Evolutionary conservation across 345 rosid species (phyloP), one percentile per base, ranked within the genome.

Genomic region (Eucalyptus tenuipes): DNA sequence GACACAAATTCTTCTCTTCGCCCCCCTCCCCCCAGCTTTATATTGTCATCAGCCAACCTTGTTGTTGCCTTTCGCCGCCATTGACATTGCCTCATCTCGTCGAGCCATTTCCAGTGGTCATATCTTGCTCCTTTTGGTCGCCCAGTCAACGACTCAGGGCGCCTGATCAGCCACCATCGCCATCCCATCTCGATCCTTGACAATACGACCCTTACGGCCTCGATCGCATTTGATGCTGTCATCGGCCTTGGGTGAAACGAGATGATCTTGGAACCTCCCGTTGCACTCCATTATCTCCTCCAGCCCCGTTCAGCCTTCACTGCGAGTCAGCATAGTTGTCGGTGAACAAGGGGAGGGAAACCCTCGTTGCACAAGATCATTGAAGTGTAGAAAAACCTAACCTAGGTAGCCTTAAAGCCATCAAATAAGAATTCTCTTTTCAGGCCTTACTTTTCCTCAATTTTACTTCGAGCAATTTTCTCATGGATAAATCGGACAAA

Each of bases 41-140:
- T 13, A 27, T 59, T 12, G 31, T 59, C n/a, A 59, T 59, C 31
- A 14, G 14, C 37, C 18, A 7, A 64, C 18, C 10, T 2, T n/a
- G 75, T 7, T 0, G 0, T n/a, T 29, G 75, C 37, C 75, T 64
- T 14, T 31, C 1, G 37, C 75, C 5, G 5, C 33, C 18, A 5
- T 64, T 64, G 75, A n/a, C 75, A 13, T 64, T 14, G 75, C 75
- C 75, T 64, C 37, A 7, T 14, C 2, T 64, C 10, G 37, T 64
- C 75, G 18, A 0, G 75, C 37, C 75, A 64, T 64, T 37, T n/a
- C 75, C 4, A 64, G 10, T 64, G 31, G 37, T 59, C 15, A 27
- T 27, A 27, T 59, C 31, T 3, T 27, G 68, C 15, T 59, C 68
- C 68, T 29, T 27, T 27, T 59, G n/a, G 68, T 59, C 31, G 68